Evolutionary conservation across 306 rosid species (phyloP), one percentile per base, ranked within the genome.

Genomic region (Fragaria ananassa): DNA sequence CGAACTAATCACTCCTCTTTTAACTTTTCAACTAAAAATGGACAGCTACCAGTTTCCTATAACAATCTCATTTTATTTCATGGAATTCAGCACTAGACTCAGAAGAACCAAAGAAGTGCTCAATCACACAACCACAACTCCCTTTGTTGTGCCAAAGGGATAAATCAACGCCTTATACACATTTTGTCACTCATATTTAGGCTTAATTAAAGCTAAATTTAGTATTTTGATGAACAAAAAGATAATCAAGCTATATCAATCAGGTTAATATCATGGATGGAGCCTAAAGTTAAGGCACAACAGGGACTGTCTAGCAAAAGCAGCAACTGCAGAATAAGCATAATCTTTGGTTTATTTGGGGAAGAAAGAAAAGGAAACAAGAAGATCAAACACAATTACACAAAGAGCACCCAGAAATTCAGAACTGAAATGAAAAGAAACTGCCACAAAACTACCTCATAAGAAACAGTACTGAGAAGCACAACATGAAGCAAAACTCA

Each of bases 401-500:
- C 34, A 14, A 42, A 17, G 21, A 17, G 45, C 69, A 42, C 34
- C 82, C 66, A 83, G 31, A 49, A 74, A 76, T 50, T 10, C 21
- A n/a, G 46, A 60, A 65, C 18, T 42, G 9, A 49, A 68, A 65
- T 39, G 74, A 17, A 4, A 9, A 73, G 11, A 74, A 45, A 70
- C 74, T 51, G 74, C 50, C 12, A 72, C 58, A 53, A 15, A 23
- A 31, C 64, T 23, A 62, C 23, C 64, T 35, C 76, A 58, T 47
- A 78, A 15, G 21, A 35, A 71, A 46, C 68, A 63, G 8, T 31
- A 41, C 56, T 39, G 44, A 41, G 51, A 27, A 29, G 73, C 74
- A 57, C 18, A 31, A 68, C 18, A 66, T 75, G 56, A 61, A 68
- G 27, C 45, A 45, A 60, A 68, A 69, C 76, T 62, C 80, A 75